A percentile compares a stretch with the other conserved stretches of the same genome.
Evolutionary conservation across 2,329 filamentous ascomycete species (phyloP).

Genomic region (Chalaropsis thielavioides): DNA sequence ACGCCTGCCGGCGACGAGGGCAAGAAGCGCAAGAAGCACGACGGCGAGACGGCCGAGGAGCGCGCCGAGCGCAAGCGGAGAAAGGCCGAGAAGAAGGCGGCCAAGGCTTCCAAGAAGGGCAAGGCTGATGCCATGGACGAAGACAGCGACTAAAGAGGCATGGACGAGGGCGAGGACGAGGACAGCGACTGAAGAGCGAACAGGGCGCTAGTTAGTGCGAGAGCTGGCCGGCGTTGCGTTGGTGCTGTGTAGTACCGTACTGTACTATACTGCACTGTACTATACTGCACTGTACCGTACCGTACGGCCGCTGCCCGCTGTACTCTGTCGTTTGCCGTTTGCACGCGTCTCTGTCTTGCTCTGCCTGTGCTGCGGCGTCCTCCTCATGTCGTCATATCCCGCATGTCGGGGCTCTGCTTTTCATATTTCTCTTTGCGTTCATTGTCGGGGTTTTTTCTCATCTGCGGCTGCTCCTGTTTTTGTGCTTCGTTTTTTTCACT

Average conservation of each 20-base stretch:
- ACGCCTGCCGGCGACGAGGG: conserved; percentile 39
- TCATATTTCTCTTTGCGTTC: neutral
- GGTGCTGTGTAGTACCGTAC: too few species aligned
- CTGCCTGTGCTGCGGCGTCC: too few species aligned
- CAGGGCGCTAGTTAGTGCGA: neutral
- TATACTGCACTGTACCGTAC: too few species aligned
- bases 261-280: too few species aligned
- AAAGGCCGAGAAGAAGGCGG: conserved; percentile 47
- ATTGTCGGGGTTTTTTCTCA: neutral
- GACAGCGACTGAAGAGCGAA: neutral
- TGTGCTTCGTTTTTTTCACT: conserved; percentile 4
- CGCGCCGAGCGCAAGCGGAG: conserved; percentile 46
- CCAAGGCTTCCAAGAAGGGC: conserved; percentile 42
- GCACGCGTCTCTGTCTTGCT: too few species aligned
- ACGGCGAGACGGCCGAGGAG: conserved; percentile 58
- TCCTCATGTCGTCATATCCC: neutral
- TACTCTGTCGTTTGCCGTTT: too few species aligned
- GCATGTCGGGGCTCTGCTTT: neutral
- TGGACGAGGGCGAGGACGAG: neutral
- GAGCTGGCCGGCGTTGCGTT: too few species aligned
- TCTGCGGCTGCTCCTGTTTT: conserved; percentile 7
- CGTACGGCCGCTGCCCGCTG: too few species aligned
- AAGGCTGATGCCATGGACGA: conserved; percentile 35
- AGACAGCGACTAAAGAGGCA: conserved; percentile 34
- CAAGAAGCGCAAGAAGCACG: conserved; percentile 68